Percentiles rank a stretch among this genome's conserved stretches.
Evolutionary conservation across 169 alveolate genomes (phyloP).

Genomic region (Babesia bigemina): DNA sequence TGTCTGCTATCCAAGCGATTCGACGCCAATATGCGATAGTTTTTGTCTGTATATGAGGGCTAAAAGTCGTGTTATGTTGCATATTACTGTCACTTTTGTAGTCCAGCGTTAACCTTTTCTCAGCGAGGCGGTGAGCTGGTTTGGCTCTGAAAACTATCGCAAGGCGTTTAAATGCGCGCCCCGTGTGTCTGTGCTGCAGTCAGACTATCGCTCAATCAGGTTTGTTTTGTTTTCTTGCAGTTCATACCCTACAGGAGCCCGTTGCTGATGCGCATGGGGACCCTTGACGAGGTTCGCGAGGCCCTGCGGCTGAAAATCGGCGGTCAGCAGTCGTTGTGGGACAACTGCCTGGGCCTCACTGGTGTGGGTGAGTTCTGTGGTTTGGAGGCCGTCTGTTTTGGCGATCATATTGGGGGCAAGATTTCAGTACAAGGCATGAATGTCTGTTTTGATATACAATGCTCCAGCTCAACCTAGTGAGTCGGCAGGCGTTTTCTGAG

Average conservation of each 20-base stretch:
- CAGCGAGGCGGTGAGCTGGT: slow-evolving; percentile 69
- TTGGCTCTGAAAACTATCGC: slow-evolving; percentile 71
- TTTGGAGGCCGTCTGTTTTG: slow-evolving; percentile 29
- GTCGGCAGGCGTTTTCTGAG: neutral
- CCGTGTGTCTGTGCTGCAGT: slow-evolving; percentile 33
- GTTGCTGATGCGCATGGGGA: slow-evolving; percentile 54
- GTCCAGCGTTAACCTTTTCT: neutral
- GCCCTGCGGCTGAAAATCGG: slow-evolving; percentile 42
- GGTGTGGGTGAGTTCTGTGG: slow-evolving; percentile 70
- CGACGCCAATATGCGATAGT: too few species aligned
- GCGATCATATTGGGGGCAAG: slow-evolving; percentile 25
- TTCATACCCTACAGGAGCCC: slow-evolving; percentile 45
- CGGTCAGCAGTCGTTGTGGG: slow-evolving; percentile 45
- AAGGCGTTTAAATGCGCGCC: slow-evolving; percentile 69
- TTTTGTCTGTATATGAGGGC: too few species aligned
- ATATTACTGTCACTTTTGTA: too few species aligned
- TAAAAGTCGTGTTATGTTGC: too few species aligned
- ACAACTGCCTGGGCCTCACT: slow-evolving; percentile 44
- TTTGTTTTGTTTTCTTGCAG: neutral
- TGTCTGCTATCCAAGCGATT: too few species aligned
- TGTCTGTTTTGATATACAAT: slow-evolving; percentile 29
- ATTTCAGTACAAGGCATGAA: slow-evolving; percentile 51
- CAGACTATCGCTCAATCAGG: slow-evolving; percentile 55
- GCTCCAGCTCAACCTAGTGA: slow-evolving; percentile 14
- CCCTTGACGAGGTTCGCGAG: slow-evolving; percentile 62